Percentiles rank a stretch among this genome's conserved stretches.
phyloP scores from a whole-genome alignment of 108 stramenopile genomes.

The Nitzschia sp. region DNA sequence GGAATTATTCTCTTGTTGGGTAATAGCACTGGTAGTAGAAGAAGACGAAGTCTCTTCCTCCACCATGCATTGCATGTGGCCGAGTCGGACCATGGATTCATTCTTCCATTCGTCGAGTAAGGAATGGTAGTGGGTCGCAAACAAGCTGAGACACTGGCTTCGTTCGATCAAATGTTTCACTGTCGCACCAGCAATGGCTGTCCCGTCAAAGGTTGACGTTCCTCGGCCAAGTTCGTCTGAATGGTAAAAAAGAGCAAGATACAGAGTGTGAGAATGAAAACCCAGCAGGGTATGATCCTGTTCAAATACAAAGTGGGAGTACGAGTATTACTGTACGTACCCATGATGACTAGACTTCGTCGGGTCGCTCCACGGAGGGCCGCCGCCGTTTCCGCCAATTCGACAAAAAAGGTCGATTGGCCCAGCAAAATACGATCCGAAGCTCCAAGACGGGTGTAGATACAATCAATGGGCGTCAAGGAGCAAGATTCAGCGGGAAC shows the following conservation, averaged over 20 bases:
- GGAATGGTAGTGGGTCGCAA: slow-evolving; percentile 99
- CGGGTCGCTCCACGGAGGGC: slow-evolving; percentile 93
- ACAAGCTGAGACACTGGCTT: slow-evolving; percentile 87
- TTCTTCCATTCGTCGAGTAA: slow-evolving; percentile 94
- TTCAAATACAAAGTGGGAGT: no score
- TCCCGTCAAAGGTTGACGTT: slow-evolving; percentile 99
- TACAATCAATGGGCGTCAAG: slow-evolving; percentile 96
- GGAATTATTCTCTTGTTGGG: no score
- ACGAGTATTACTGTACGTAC: background rate
- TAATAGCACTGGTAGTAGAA: slow-evolving; percentile 25
- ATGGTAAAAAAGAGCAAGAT: background rate
- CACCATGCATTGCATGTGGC: slow-evolving; percentile 99
- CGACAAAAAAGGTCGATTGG: slow-evolving; percentile 98
- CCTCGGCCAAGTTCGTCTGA: slow-evolving; percentile 95
- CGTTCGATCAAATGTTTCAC: slow-evolving; percentile 91
- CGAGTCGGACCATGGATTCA: slow-evolving; percentile 79
- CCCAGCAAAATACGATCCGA: slow-evolving; percentile 97
- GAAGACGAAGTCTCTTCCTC: slow-evolving; percentile 47
- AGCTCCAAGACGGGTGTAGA: slow-evolving; percentile 99
- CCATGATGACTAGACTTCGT: slow-evolving; percentile 96
- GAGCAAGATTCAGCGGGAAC: slow-evolving; percentile 93
- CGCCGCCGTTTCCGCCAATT: slow-evolving; percentile 97
- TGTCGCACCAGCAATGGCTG: slow-evolving; percentile 98
- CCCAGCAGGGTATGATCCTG: no score
- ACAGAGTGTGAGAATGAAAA: background rate